These are phyloP conservation scores for Cladophialophora chaetospira DNA, from an alignment of 2,329 filamentous ascomycete species.

Conservation along the genomic window DNA sequence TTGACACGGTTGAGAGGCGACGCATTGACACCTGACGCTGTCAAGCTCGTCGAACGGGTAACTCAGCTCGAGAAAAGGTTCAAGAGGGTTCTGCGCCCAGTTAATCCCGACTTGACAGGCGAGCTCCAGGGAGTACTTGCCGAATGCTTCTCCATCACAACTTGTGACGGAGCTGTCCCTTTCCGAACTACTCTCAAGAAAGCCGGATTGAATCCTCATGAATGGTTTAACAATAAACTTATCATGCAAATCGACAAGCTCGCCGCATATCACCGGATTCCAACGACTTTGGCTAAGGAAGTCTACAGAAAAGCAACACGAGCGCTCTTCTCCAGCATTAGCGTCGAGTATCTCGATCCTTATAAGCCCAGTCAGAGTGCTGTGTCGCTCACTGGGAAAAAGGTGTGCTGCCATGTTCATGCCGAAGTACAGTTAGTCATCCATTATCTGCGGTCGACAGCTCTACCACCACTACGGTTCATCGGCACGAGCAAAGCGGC, in stretches of 20 bases:
- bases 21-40: not conserved
- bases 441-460: constrained; percentile 21
- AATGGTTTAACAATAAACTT: constrained; percentile 22
- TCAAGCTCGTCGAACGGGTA: not conserved
- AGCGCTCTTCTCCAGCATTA: constrained; percentile 13
- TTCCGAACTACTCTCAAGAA: constrained; percentile 8
- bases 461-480: constrained; percentile 15
- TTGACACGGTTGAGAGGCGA: constrained; percentile 6
- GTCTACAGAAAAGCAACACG: constrained; percentile 5
- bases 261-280: constrained; percentile 25
- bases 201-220: constrained; percentile 4
- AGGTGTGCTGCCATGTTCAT: constrained; percentile 26
- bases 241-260: constrained; percentile 30
- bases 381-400: constrained; percentile 15
- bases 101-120: not conserved
- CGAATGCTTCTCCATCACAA: constrained; percentile 18
- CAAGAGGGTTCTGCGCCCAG: not conserved
- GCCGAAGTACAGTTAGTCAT: constrained; percentile 33
- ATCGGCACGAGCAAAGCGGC: constrained; percentile 33
- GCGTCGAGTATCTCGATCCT: constrained; percentile 13
- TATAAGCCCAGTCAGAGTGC: constrained; percentile 11
- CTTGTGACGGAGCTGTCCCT: constrained; percentile 1
- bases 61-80: not conserved
- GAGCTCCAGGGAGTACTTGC: not conserved
- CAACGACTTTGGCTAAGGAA: constrained; percentile 10